Evolutionary conservation across 2,329 filamentous ascomycete genomes (phyloP).

Genomic region (Trichoderma brevicompactum): DNA sequence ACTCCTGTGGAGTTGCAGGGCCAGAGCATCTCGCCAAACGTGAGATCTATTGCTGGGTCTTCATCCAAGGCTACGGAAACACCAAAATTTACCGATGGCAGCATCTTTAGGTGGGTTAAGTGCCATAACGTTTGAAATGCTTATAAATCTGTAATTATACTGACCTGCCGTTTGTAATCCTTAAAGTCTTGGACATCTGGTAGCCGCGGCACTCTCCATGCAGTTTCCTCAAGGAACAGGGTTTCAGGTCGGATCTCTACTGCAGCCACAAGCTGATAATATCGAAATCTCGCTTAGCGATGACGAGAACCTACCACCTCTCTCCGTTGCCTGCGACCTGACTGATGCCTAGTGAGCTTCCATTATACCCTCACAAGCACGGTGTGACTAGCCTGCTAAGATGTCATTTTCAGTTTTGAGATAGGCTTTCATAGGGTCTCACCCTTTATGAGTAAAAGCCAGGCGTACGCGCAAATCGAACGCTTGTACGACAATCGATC

Average conservation of each 20-base stretch:
- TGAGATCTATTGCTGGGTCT: constrained; percentile 3
- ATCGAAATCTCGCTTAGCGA: constrained; percentile 1
- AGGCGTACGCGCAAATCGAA: constrained; percentile 19
- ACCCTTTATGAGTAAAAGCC: constrained; percentile 20
- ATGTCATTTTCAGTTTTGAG: no score
- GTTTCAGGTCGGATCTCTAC: constrained; percentile 3
- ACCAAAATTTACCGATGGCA: constrained; percentile 22
- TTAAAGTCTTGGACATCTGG: constrained; percentile 21
- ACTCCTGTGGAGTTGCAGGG: constrained; percentile 3
- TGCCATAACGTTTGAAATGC: background rate
- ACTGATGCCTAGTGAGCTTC: no score
- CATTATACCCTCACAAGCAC: no score
- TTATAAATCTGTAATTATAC: background rate
- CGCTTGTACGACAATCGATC: no score
- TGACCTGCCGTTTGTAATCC: background rate
- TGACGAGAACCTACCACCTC: background rate
- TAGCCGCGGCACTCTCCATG: constrained; percentile 24
- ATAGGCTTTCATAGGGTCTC: constrained; percentile 9
- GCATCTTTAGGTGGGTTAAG: constrained; percentile 21
- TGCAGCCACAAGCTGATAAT: constrained; percentile 15
- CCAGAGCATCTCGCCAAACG: background rate
- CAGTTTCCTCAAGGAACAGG: constrained; percentile 15
- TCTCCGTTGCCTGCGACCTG: no score
- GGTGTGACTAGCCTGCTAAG: no score
- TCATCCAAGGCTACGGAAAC: background rate